Evolutionary conservation across 2,329 filamentous ascomycete species (phyloP), one percentile per base, ranked within the genome.

Genomic region (Penicillium sp.): DNA sequence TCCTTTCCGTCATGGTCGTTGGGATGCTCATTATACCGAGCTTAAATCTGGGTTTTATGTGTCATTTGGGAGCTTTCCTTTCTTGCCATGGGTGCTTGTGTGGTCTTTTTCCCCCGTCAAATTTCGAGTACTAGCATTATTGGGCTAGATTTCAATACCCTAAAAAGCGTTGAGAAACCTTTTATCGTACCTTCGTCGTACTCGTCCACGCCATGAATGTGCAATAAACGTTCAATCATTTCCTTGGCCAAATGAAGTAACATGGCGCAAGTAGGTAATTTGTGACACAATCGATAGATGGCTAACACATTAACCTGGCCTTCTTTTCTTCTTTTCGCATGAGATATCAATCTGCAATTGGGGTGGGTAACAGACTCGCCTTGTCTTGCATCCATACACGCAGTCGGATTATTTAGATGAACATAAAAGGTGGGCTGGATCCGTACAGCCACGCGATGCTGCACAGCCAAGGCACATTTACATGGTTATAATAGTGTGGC

Each of bases 41-140:
- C 54, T 53, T 54, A 46, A 32, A 51, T 29, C 20, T 42, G 41
- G 55, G 55, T 46, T 42, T 54, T 51, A 17, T 52, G 39, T 54
- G 49, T 39, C 42, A 52, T 47, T 36, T 51, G 36, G 45, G 41
- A 52, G 32, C 29, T 51, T 53, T 36, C 13, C 24, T 57, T 42
- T 49, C 32, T 56, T 44, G 18, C 26, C 46, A 33, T 48, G 8
- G 49, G 55, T 55, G 45, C 47, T 47, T 33, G 29, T 46, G 42
- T 23, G 42, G 36, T 57, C 24, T 50, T 13, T 45, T 42, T 29
- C 12, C 29, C 10, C 17, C 13, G 7, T 7, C 24, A 34, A 50
- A 20, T 36, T 46, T 51, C 30, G 36, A 49, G 45, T 36, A 41
- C n/a, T 56, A 54, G 56, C 56, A 56, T 56, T 55, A 46, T 42